These are phyloP conservation scores for Exophiala lecanii-corni DNA, from an alignment of 2,329 filamentous ascomycete species.

Conservation along the genomic window DNA sequence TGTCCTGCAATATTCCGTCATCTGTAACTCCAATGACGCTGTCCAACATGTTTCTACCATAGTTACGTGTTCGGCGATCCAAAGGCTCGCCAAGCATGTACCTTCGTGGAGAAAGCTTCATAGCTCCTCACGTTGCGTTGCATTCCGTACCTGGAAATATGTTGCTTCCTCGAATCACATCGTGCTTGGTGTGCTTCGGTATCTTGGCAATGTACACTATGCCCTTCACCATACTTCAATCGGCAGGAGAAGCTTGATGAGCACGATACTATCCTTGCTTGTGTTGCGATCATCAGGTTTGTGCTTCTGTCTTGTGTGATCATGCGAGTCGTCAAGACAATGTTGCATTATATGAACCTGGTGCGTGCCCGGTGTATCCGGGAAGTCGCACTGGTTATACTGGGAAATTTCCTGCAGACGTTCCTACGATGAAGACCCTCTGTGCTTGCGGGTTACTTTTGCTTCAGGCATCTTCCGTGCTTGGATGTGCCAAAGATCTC, in stretches of 20 bases:
- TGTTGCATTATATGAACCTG: too few species aligned
- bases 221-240: slow-evolving; percentile 4
- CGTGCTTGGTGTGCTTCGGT: neutral
- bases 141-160: neutral
- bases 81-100: neutral
- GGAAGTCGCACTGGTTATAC: too few species aligned
- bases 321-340: too few species aligned
- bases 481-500: slow-evolving; percentile 16
- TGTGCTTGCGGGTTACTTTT: slow-evolving; percentile 15
- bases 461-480: slow-evolving; percentile 14
- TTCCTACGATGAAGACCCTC: slow-evolving; percentile 7
- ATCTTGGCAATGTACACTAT: slow-evolving; percentile 5
- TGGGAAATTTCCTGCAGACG: too few species aligned
- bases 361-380: too few species aligned
- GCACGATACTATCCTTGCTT: slow-evolving; percentile 1
- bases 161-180: neutral
- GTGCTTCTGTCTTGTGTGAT: neutral
- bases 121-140: slow-evolving; percentile 2
- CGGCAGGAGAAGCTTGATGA: slow-evolving; percentile 3
- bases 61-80: neutral
- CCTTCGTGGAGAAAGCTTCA: neutral
- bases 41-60: slow-evolving; percentile 1
- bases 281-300: neutral
- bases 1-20: slow-evolving; percentile 1
- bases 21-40: slow-evolving; percentile 4